Evolutionary conservation across 2,329 filamentous ascomycete species (phyloP).

Genomic region (Niveomyces coronatus): DNA sequence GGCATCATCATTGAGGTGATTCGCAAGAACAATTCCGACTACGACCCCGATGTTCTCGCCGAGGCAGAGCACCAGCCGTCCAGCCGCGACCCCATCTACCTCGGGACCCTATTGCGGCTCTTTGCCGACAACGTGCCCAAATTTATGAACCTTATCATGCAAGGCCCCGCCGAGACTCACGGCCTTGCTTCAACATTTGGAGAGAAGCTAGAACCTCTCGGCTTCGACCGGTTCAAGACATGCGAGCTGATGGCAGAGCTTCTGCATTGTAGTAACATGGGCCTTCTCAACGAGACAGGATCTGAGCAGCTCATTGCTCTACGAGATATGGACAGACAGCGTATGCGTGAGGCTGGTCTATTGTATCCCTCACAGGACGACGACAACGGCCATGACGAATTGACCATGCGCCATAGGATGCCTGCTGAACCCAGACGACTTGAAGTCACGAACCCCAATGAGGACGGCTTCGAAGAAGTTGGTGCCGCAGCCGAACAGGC

Average conservation of each 20-base stretch:
- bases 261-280: conserved; percentile 98
- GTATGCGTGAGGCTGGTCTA: conserved; percentile 65
- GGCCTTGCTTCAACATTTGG: conserved; percentile 82
- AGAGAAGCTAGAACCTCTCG: conserved; percentile 80
- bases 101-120: conserved; percentile 77
- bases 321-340: conserved; percentile 72
- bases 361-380: conserved; percentile 38
- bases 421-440: conserved; percentile 57
- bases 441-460: conserved; percentile 70
- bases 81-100: conserved; percentile 85
- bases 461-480: conserved; percentile 93
- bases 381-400: conserved; percentile 40
- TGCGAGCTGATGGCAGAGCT: conserved; percentile 98
- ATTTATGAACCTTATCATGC: conserved; percentile 85
- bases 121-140: conserved; percentile 88
- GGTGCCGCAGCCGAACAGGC: conserved; percentile 59
- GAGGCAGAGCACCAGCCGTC: conserved; percentile 73
- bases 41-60: conserved; percentile 82
- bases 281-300: conserved; percentile 80
- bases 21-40: conserved; percentile 98
- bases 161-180: conserved; percentile 61
- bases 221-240: conserved; percentile 97
- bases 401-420: conserved; percentile 46
- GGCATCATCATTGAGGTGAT: conserved; percentile 98
- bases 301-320: conserved; percentile 77